These are phyloP conservation scores for Ampelocalamus luodianensis DNA, from an alignment of 176 grass and related monocot genomes.

Conservation along the genomic window DNA sequence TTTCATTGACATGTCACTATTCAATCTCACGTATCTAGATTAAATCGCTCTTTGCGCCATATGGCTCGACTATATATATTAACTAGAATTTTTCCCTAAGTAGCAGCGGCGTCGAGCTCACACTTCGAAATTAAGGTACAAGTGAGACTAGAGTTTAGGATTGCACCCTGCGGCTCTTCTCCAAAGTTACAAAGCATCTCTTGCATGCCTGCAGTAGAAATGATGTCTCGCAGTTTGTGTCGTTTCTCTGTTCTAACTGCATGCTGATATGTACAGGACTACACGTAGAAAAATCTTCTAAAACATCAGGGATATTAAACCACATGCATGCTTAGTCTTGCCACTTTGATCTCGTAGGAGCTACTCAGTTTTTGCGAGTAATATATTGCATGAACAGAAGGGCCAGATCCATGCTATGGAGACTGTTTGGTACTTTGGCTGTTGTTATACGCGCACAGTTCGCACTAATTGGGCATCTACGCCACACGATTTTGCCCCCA, in stretches of 20 bases:
- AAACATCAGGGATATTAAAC: neutral
- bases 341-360: neutral
- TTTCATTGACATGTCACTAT: neutral
- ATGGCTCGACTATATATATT: too few species aligned
- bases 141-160: too few species aligned
- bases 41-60: too few species aligned
- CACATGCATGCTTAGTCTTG: neutral
- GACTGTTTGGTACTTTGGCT: conserved; percentile 3
- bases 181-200: too few species aligned
- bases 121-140: too few species aligned
- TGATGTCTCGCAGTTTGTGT: neutral
- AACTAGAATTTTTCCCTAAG: too few species aligned
- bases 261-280: neutral
- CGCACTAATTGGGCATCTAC: neutral
- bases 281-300: neutral
- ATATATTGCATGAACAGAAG: neutral
- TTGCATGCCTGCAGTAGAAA: too few species aligned
- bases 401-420: neutral
- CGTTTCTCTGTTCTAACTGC: neutral
- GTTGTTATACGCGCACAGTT: conserved; percentile 22
- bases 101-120: too few species aligned
- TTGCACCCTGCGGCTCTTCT: too few species aligned
- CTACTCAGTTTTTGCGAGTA: neutral
- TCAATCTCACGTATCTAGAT: neutral
- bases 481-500: conserved; percentile 26